Evolutionary conservation across 768 basidiomycete species (phyloP).

Genomic region (Zangia roseola): DNA sequence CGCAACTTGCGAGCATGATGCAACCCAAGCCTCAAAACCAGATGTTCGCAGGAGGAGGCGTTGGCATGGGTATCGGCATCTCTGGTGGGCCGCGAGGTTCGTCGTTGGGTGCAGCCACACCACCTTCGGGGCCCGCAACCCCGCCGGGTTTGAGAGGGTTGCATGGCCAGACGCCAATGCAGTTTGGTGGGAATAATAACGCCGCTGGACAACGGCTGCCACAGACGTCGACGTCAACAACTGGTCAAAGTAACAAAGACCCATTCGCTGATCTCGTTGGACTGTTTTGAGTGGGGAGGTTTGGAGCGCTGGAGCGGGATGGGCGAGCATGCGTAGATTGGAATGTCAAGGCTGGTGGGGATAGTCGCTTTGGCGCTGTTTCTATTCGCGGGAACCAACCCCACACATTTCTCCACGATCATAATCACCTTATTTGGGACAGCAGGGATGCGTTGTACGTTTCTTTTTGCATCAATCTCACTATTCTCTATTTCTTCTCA

Average conservation of each 20-base stretch:
- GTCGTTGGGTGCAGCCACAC: slow-evolving; percentile 8
- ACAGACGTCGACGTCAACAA: no score
- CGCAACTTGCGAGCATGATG: slow-evolving; percentile 15
- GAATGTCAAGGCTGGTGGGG: no score
- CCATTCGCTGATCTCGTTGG: slow-evolving; percentile 83
- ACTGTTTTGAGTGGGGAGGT: slow-evolving; percentile 53
- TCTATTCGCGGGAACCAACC: no score
- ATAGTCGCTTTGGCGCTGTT: no score
- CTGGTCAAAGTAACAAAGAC: slow-evolving; percentile 52
- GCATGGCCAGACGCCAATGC: neutral
- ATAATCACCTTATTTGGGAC: no score
- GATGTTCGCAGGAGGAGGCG: neutral
- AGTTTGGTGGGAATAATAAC: neutral
- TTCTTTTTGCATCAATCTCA: slow-evolving; percentile 7
- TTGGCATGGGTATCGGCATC: neutral
- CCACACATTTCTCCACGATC: no score
- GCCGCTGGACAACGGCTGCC: slow-evolving; percentile 21
- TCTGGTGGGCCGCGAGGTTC: slow-evolving; percentile 5
- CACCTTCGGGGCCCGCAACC: slow-evolving; percentile 15
- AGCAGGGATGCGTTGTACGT: slow-evolving; percentile 4
- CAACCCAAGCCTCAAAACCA: slow-evolving; percentile 20
- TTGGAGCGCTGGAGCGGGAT: no score
- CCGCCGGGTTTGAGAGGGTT: slow-evolving; percentile 7
- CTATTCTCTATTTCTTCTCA: neutral
- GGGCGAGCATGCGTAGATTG: no score